Evolutionary conservation across 73 alveolate species (phyloP).

Genomic region (Paramecium sonneborni): DNA sequence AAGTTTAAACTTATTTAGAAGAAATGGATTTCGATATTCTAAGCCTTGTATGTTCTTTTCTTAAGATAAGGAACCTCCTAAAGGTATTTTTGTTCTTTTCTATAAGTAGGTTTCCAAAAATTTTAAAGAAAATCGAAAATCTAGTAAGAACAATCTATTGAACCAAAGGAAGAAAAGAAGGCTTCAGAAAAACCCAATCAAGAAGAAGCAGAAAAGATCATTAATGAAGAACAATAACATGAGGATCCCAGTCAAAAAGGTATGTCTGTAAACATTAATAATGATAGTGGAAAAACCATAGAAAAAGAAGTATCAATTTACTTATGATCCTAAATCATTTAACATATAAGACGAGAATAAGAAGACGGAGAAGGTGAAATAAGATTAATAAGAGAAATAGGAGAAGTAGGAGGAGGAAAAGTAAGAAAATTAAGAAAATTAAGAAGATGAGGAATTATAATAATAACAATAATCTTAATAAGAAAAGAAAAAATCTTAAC

Average conservation of each 20-base stretch:
- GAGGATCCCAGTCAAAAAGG: neutral
- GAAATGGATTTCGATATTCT: neutral
- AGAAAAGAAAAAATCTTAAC: neutral
- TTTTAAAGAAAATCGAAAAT: constrained; percentile 18
- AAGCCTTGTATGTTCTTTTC: neutral
- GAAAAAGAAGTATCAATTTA: constrained; percentile 31
- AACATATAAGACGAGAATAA: neutral
- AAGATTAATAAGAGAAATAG: constrained; percentile 6
- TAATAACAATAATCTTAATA: neutral
- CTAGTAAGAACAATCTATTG: neutral
- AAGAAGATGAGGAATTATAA: neutral
- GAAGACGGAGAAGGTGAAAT: constrained; percentile 34
- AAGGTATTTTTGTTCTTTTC: neutral
- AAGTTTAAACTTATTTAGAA: constrained; percentile 12
- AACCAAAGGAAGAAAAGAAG: neutral
- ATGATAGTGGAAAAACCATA: neutral
- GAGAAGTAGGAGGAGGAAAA: neutral
- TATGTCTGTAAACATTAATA: neutral
- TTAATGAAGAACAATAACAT: neutral
- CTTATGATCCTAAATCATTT: constrained; percentile 57
- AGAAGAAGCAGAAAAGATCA: constrained; percentile 14
- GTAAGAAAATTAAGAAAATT: constrained; percentile 43
- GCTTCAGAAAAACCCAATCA: neutral
- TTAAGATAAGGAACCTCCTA: constrained; percentile 49
- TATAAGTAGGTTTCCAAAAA: constrained; percentile 8